Evolutionary conservation across 129 eudicot species (phyloP).

Genomic region (Rutidosis leptorrhynchoides): DNA sequence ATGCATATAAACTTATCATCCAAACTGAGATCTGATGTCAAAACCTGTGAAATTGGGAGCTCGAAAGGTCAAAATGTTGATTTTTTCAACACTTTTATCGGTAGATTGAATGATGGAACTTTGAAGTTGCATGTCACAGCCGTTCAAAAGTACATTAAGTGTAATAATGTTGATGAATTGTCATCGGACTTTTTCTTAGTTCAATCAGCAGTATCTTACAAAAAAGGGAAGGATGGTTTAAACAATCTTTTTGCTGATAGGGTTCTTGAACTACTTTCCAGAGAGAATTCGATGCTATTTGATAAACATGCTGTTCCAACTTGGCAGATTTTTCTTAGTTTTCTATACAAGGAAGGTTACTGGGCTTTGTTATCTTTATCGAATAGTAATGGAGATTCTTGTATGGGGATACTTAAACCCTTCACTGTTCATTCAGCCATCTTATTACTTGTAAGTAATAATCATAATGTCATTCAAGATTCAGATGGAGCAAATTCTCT

Average conservation of each 20-base stretch:
- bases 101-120: constrained; percentile 33
- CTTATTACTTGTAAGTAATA: constrained; percentile 34
- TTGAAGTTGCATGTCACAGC: constrained; percentile 43
- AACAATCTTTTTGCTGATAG: constrained; percentile 44
- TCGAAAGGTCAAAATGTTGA: too few species aligned
- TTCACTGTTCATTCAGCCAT: constrained; percentile 65
- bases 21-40: constrained; percentile 13
- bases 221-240: constrained; percentile 36
- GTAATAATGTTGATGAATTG: constrained; percentile 16
- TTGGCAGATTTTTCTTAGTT: constrained; percentile 86
- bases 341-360: constrained; percentile 55
- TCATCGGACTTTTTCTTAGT: constrained; percentile 42
- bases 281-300: constrained; percentile 29
- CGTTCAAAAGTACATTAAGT: constrained; percentile 39
- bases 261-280: constrained; percentile 61
- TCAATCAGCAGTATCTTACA: constrained; percentile 35
- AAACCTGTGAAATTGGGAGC: too few species aligned
- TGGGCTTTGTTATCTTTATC: constrained; percentile 63
- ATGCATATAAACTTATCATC: constrained; percentile 32
- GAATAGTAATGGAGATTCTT: constrained; percentile 45
- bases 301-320: constrained; percentile 34
- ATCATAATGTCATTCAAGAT: constrained; percentile 11
- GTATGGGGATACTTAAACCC: constrained; percentile 65
- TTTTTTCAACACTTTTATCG: too few species aligned
- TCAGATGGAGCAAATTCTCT: constrained; percentile 13